Percentiles rank a stretch among this genome's conserved stretches.
Conservation (phyloP, 2,329 filamentous ascomycete genomes). For the Cladosporium sp. region DNA sequence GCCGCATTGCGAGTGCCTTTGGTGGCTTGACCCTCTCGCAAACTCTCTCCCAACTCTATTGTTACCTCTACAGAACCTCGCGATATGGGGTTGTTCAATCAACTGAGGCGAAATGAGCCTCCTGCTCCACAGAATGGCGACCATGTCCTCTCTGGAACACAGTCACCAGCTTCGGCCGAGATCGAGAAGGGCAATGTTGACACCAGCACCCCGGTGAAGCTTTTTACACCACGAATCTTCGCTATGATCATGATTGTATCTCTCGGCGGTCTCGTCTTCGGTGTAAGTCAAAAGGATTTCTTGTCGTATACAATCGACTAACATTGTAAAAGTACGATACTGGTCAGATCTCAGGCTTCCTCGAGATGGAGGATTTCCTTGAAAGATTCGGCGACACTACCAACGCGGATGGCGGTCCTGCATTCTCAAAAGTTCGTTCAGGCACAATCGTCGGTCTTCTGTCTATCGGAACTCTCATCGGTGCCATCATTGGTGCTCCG, state of each 20-base stretch:
- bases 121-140: constrained; percentile 18
- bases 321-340: constrained; percentile 47
- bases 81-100: constrained; percentile 11
- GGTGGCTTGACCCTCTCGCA: not conserved
- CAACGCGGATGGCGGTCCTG: constrained; percentile 20
- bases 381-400: constrained; percentile 53
- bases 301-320: constrained; percentile 24
- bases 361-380: constrained; percentile 61
- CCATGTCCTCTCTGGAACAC: not conserved
- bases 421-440: constrained; percentile 61
- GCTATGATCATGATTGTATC: constrained; percentile 40
- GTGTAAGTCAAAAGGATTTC: constrained; percentile 19
- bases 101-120: constrained; percentile 19
- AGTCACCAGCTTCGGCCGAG: constrained; percentile 14
- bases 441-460: constrained; percentile 65
- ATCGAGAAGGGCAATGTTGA: constrained; percentile 13
- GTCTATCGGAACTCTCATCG: constrained; percentile 60
- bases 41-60: not conserved
- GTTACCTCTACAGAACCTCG: not conserved
- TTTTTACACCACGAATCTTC: constrained; percentile 35
- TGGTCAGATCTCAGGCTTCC: constrained; percentile 64
- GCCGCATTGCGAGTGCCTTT: not conserved
- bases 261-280: constrained; percentile 43
- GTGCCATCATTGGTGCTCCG: constrained; percentile 60
- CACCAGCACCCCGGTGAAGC: constrained; percentile 10